A percentile compares a stretch with the other conserved stretches of the same genome.
phyloP scores from a whole-genome alignment of 2,329 filamentous ascomycete genomes.

The Lanzia echinophila region DNA sequence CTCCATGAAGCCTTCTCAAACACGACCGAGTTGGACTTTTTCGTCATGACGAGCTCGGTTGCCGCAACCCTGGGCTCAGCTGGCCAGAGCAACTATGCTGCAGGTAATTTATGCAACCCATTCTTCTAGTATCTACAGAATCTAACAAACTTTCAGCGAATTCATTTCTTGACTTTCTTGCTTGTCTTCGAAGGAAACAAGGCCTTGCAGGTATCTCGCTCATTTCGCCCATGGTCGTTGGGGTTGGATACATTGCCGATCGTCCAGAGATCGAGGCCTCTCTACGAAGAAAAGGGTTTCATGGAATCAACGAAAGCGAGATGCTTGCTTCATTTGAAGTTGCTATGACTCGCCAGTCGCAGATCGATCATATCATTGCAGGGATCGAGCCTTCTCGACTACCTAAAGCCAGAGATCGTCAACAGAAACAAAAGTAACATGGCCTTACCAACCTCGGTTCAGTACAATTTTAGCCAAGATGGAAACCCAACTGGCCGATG shows the following conservation, averaged over 20 bases:
- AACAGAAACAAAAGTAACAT: slow-evolving; percentile 2
- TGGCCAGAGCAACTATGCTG: slow-evolving; percentile 33
- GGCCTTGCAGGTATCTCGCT: slow-evolving; percentile 25
- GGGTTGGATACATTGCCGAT: slow-evolving; percentile 30
- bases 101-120: slow-evolving; percentile 34
- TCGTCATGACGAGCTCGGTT: slow-evolving; percentile 29
- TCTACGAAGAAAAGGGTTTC: slow-evolving; percentile 8
- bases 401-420: neutral
- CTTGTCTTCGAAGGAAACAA: slow-evolving; percentile 20
- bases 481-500: neutral
- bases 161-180: slow-evolving; percentile 32
- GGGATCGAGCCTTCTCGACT: neutral
- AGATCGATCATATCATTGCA: neutral
- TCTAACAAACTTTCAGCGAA: too few relatives aligned
- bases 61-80: slow-evolving; percentile 28
- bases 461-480: slow-evolving; percentile 11
- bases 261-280: slow-evolving; percentile 13
- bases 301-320: slow-evolving; percentile 12
- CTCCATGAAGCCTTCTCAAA: slow-evolving; percentile 8
- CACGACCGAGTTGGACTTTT: slow-evolving; percentile 32
- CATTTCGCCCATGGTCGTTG: slow-evolving; percentile 31
- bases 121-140: too few relatives aligned
- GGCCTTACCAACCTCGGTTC: slow-evolving; percentile 17
- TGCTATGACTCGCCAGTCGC: slow-evolving; percentile 3
- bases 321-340: slow-evolving; percentile 18